phyloP scores from a whole-genome alignment of 2,329 filamentous ascomycete species.

The Pestalotiopsis fici region DNA sequence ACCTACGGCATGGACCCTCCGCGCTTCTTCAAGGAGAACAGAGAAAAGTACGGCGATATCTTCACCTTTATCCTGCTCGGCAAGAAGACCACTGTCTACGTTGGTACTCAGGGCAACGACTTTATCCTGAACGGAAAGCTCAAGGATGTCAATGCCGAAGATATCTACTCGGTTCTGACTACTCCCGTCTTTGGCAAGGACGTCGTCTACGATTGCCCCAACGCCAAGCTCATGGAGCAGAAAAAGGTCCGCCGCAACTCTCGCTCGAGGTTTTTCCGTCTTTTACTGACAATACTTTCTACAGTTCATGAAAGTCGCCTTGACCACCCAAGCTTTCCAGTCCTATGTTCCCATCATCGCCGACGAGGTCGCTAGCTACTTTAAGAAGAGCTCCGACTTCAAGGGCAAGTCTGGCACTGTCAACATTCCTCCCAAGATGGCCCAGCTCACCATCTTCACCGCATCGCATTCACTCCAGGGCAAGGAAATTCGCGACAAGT shows the following conservation, averaged over 20 bases:
- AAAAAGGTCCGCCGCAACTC: slow-evolving; percentile 68
- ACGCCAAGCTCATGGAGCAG: slow-evolving; percentile 92
- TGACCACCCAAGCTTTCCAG: slow-evolving; percentile 73
- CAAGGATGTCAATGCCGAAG: slow-evolving; percentile 86
- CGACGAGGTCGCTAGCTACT: slow-evolving; percentile 71
- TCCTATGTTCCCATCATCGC: slow-evolving; percentile 79
- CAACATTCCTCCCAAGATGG: slow-evolving; percentile 75
- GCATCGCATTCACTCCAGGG: slow-evolving; percentile 85
- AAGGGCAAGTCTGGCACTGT: slow-evolving; percentile 68
- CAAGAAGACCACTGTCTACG: slow-evolving; percentile 84
- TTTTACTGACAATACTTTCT: neutral
- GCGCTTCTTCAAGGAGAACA: slow-evolving; percentile 76
- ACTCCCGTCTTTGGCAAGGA: slow-evolving; percentile 77
- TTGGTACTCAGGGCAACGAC: slow-evolving; percentile 82
- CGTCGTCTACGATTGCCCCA: slow-evolving; percentile 90
- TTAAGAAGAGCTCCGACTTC: slow-evolving; percentile 68
- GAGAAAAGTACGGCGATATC: slow-evolving; percentile 84
- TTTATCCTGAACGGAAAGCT: slow-evolving; percentile 91
- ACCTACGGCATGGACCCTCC: slow-evolving; percentile 95
- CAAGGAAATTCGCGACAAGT: slow-evolving; percentile 76
- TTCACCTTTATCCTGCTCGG: slow-evolving; percentile 89
- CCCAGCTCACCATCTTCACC: slow-evolving; percentile 88
- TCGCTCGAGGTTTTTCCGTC: neutral
- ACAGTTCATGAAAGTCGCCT: slow-evolving; percentile 78
- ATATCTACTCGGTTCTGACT: slow-evolving; percentile 80